A percentile compares a stretch with the other conserved stretches of the same genome.
Evolutionary conservation across 1,284 basidiomycete species (phyloP).

Genomic region (Puccinia novopanici): DNA sequence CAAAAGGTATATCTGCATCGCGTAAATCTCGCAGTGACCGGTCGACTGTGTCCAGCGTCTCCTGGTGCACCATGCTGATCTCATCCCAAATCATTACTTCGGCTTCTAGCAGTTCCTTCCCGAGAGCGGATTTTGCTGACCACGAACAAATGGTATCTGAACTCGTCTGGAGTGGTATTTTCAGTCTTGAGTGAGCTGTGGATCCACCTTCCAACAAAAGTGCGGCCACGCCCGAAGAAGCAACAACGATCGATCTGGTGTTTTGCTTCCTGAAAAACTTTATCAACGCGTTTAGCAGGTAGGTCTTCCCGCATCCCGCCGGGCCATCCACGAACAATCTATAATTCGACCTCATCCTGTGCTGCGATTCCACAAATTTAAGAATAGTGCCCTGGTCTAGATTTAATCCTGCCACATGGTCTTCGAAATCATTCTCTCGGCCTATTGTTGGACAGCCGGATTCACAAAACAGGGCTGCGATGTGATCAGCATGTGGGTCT

Average conservation of each 20-base stretch:
- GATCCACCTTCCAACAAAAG: neutral
- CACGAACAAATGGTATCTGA: neutral
- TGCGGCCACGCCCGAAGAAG: neutral
- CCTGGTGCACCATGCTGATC: neutral
- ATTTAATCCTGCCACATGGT: too few species aligned
- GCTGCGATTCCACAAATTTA: neutral
- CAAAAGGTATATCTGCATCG: neutral
- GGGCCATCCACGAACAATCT: too few species aligned
- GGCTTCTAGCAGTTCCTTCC: neutral
- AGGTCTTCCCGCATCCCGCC: too few species aligned
- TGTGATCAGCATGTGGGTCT: too few species aligned
- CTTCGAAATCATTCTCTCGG: too few species aligned
- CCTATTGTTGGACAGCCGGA: too few species aligned
- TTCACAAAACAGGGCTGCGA: too few species aligned
- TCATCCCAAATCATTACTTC: slow-evolving; percentile 27
- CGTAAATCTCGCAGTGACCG: neutral
- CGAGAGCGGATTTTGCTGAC: neutral
- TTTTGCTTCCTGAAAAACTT: too few species aligned
- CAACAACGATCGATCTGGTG: neutral
- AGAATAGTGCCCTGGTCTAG: neutral
- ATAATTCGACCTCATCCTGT: too few species aligned
- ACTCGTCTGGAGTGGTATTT: neutral
- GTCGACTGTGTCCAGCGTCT: neutral
- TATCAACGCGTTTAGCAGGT: too few species aligned
- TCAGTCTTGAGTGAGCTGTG: neutral